Base-by-base conservation (phyloP, 1,284 basidiomycete genomes). In the Naganishia sp. region DNA sequence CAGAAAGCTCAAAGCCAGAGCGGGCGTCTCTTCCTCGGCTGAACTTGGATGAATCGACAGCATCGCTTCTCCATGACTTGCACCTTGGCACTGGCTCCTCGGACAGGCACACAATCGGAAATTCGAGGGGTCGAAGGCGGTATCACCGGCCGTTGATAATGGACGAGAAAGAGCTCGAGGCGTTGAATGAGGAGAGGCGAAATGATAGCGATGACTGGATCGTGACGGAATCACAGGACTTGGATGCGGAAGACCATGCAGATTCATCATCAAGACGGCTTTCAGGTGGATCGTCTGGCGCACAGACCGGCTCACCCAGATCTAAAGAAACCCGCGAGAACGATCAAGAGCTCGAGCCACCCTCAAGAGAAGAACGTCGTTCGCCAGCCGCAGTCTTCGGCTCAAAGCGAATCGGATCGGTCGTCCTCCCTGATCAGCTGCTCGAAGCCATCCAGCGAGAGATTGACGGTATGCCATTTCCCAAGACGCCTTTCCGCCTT, bases 331-430 rank as follows among this genome's bases (percentile, higher is more conserved):
- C 23, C 13, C 15, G 11, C 15, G 32, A 28, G 32, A 17, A 51
- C 4, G 47, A 61, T 23, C 18, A 42, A 23, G 58, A 61, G 7
- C 15, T 23, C 15, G 47, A 50, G 18, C 1, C 35, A 23, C 35
- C 50, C 7, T 15, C 47, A 13, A 76, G 79, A 62, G 81, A 82
- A 60, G 81, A 84, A 51, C 80, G 89, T 65, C 88, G 89, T 73
- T 91, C 90, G 25, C 90, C 91, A 57, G 90, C 91, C 32, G 89
- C 90, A 23, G 78, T 82, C 15, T 88, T 90, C 76, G 92, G 91
- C 18, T 88, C 88, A 70, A 84, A 86, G 69, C 78, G 83, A 35
- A 83, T 91, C 58, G 89, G 90, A 9, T 80, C 86, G 63, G 84
- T 91, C 13, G 80, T 87, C 10, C 73, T 94, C 11, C 88, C 91